Percentiles rank a stretch among this genome's conserved stretches.
Conservation (phyloP, 306 rosid genomes). For the Comarum palustre region DNA sequence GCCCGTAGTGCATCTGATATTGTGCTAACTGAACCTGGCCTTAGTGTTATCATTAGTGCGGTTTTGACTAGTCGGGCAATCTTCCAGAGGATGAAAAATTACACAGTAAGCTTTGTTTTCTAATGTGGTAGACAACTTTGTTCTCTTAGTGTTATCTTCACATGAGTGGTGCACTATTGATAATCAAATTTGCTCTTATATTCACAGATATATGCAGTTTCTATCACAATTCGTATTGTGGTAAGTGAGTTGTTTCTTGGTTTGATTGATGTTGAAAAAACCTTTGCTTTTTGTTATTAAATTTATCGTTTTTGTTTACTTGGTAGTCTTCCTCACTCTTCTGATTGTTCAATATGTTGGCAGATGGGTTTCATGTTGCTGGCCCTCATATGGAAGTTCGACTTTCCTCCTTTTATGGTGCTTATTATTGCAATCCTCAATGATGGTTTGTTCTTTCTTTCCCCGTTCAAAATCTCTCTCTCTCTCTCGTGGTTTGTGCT, state of each 20-base stretch:
- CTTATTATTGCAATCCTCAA: conserved; percentile 94
- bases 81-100: conserved; percentile 98
- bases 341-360: conserved; percentile 29
- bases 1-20: conserved; percentile 99
- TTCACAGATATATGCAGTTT: conserved; percentile 93
- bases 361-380: conserved; percentile 99
- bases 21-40: conserved; percentile 95
- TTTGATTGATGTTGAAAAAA: neutral
- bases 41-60: conserved; percentile 95
- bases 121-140: neutral
- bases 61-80: conserved; percentile 96
- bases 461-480: conserved; percentile 13
- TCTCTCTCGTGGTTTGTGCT: neutral
- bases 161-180: neutral
- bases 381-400: conserved; percentile 92
- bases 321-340: conserved; percentile 22
- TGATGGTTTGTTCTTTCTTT: conserved; percentile 67
- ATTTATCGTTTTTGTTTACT: conserved; percentile 1
- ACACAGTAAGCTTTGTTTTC: conserved; percentile 61
- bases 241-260: conserved; percentile 45
- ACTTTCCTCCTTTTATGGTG: conserved; percentile 98
- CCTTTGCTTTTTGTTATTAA: neutral
- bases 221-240: conserved; percentile 97
- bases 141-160: neutral
- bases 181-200: conserved; percentile 7